Base-by-base conservation (phyloP, 2,329 filamentous ascomycete genomes). In the Scleromitrula shiraiana region DNA sequence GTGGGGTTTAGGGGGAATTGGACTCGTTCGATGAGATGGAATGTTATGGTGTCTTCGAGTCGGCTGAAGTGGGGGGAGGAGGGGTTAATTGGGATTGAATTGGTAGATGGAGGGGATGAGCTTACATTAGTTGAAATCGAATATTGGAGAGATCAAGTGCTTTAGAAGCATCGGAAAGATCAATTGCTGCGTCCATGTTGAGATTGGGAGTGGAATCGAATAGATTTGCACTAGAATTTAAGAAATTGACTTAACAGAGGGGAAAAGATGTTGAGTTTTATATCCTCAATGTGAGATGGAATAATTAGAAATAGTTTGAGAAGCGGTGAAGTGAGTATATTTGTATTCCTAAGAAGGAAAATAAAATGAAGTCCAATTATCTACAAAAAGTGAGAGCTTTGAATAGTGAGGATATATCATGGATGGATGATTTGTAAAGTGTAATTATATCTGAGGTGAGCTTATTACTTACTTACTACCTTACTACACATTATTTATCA, bases 31-130 rank as follows among this genome's bases (percentile, higher is more conserved):
- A 97, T 97, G 32, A 98, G 75, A 68, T 95, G 86, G 69, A 95
- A 96, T 57, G 88, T 95, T 64, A 98, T 97, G 53, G 91, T 97
- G 65, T 98, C 93, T 71, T 98, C 93, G 15, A 97, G 77, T 17
- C 93, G 93, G 63, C 93, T 98, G 62, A 15, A 17, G 19, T 15
- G 23, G 24, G 14, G 32, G 35, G 35, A 17, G 5, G n/a, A 36
- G n/a, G 9, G n/a, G 33, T 20, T 20, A n/a, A 14, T 5, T 7
- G 27, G 17, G 7, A 5, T 26, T 12, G 38, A 9, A 41, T n/a
- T 17, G 23, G 17, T 3, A 29, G 17, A 6, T 20, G 7, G 19
- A 19, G 8, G 12, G 27, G 12, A 8, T 14, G 8, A 10, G 30
- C 30, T 33, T 7, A 94, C 90, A 95, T 94, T 53, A 96, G 72